phyloP scores from a whole-genome alignment of 495 filamentous ascomycete genomes.

The Apiosordaria backusii region DNA sequence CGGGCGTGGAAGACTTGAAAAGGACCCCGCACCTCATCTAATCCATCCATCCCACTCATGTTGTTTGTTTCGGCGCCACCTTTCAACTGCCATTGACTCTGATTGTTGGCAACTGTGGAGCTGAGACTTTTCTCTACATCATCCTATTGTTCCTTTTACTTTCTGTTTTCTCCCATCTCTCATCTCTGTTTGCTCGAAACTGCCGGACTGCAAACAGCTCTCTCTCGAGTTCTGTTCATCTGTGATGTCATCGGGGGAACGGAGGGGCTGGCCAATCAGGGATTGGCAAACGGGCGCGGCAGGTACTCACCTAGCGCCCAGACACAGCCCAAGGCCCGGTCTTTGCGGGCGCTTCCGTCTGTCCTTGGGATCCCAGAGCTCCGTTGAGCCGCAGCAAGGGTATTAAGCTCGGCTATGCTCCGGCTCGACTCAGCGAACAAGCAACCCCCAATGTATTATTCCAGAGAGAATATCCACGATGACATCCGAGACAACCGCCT shows the following conservation, averaged over 20 bases:
- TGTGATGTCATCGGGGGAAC: constrained; percentile 20
- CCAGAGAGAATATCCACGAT: constrained; percentile 2
- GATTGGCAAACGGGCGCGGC: not conserved
- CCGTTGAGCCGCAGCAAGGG: constrained; percentile 6
- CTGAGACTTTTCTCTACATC: not conserved
- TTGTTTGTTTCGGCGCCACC: constrained; percentile 5
- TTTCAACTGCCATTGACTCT: not conserved
- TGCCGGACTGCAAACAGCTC: not conserved
- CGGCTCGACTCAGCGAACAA: constrained; percentile 4
- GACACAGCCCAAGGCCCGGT: not conserved
- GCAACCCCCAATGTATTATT: not conserved
- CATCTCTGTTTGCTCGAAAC: not conserved
- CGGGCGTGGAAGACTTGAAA: constrained; percentile 5
- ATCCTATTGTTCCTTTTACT: not conserved
- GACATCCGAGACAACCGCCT: not conserved
- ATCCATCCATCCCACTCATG: not conserved
- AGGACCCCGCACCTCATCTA: constrained; percentile 3
- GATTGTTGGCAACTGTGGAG: not conserved
- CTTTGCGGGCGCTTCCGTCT: constrained; percentile 1
- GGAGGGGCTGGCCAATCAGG: constrained; percentile 14
- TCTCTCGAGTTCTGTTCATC: not conserved
- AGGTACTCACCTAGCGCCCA: not conserved
- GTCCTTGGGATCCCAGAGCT: constrained; percentile 3
- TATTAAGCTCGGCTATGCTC: constrained; percentile 9
- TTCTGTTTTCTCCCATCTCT: too few relatives aligned